A percentile compares a stretch with the other conserved stretches of the same genome.
These are phyloP conservation scores for Hansenula lynferdii DNA, from an alignment of 1,139 yeast species.

Conservation along the genomic window DNA sequence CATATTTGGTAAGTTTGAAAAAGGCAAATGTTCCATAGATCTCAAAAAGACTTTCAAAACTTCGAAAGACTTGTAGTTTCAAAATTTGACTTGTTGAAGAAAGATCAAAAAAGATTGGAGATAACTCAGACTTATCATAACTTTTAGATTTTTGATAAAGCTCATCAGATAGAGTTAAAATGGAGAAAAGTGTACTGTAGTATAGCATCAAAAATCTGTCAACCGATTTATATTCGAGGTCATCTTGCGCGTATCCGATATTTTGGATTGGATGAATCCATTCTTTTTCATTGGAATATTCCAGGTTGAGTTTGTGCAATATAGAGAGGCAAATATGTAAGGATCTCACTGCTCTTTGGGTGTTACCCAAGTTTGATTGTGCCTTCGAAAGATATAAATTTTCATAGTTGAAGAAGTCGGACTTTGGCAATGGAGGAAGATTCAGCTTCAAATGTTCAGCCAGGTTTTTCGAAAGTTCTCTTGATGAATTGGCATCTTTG, in stretches of 20 bases:
- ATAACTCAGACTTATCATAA: constrained; percentile 7
- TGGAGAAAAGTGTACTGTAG: constrained; percentile 26
- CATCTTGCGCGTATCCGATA: constrained; percentile 6
- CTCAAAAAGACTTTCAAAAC: constrained; percentile 23
- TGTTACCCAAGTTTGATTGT: constrained; percentile 13
- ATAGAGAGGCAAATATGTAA: constrained; percentile 9
- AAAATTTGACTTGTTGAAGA: constrained; percentile 12
- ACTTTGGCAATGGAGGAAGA: constrained; percentile 22
- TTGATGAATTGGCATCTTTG: constrained; percentile 9
- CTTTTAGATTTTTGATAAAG: constrained; percentile 14
- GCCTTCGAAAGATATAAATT: constrained; percentile 3
- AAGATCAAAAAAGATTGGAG: constrained; percentile 16
- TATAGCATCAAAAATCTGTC: constrained; percentile 27
- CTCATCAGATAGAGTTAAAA: constrained; percentile 27
- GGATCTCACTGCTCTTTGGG: constrained; percentile 9
- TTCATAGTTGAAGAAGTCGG: constrained; percentile 15
- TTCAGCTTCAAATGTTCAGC: constrained; percentile 6
- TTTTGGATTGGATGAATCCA: constrained; percentile 5
- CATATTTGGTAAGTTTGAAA: constrained; percentile 30
- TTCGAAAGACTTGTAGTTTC: constrained; percentile 17
- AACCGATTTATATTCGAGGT: constrained; percentile 25
- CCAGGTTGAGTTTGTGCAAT: constrained; percentile 6
- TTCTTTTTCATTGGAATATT: constrained; percentile 3
- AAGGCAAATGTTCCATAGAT: constrained; percentile 35
- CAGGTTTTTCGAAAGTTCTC: constrained; percentile 8